Percentiles rank a stretch among this genome's conserved stretches.
These are phyloP conservation scores for Blastocystis sp. DNA, from an alignment of 352 stramenopile genomes.

Conservation along the genomic window DNA sequence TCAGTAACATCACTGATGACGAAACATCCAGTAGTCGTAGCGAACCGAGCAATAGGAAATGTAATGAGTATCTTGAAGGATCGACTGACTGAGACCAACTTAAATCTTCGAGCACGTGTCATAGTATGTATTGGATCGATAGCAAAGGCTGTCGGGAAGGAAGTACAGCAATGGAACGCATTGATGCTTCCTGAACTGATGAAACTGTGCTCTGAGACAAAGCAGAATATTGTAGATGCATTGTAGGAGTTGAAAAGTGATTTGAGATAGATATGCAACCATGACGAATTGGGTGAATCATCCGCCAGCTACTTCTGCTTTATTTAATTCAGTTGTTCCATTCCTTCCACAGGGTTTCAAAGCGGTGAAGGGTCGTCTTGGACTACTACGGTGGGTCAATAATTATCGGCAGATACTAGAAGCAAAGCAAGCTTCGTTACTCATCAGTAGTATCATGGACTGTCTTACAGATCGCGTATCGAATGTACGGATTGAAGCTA, in stretches of 20 bases:
- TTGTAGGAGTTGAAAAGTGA: neutral
- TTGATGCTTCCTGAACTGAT: neutral
- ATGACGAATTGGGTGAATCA: slow-evolving; percentile 12
- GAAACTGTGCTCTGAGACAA: neutral
- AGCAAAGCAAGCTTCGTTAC: neutral
- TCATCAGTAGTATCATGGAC: neutral
- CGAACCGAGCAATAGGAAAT: neutral
- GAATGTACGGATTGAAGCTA: neutral
- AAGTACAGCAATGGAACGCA: neutral
- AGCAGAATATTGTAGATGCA: slow-evolving; percentile 6
- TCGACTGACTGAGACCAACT: slow-evolving; percentile 2
- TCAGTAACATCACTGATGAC: neutral
- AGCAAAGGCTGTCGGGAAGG: neutral
- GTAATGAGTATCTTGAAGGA: neutral
- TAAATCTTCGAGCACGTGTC: slow-evolving; percentile 34
- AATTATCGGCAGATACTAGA: neutral
- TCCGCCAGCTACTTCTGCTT: neutral
- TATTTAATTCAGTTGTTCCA: neutral
- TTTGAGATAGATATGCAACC: neutral
- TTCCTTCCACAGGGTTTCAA: slow-evolving; percentile 8
- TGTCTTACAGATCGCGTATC: slow-evolving; percentile 4
- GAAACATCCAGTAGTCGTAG: neutral
- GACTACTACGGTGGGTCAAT: neutral
- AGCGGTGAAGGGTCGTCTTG: neutral
- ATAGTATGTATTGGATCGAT: neutral